These are phyloP conservation scores for Evernia prunastri DNA, from an alignment of 495 filamentous ascomycete genomes.

Conservation along the genomic window DNA sequence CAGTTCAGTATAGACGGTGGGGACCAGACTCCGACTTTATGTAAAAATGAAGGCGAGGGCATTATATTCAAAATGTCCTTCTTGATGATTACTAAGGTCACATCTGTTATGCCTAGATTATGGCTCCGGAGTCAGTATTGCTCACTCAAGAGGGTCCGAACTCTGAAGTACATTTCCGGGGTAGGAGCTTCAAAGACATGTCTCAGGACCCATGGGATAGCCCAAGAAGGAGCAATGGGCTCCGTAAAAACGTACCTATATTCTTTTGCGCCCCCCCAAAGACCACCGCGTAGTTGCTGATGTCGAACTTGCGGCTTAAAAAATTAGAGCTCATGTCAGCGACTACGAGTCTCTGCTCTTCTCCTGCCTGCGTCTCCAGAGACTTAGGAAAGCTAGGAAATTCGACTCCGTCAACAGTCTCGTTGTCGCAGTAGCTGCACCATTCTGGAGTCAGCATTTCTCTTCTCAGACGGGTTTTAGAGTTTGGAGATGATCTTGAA, in stretches of 20 bases:
- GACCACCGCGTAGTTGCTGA: slow-evolving; percentile 58
- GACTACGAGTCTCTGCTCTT: slow-evolving; percentile 61
- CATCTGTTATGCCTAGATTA: slow-evolving; percentile 59
- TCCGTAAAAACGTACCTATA: slow-evolving; percentile 32
- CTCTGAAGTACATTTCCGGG: no score
- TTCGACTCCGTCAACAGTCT: slow-evolving; percentile 91
- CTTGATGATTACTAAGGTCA: slow-evolving; percentile 75
- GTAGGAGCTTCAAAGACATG: no score
- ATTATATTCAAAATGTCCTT: slow-evolving; percentile 63
- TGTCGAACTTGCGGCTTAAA: slow-evolving; percentile 56
- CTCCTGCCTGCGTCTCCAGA: slow-evolving; percentile 51
- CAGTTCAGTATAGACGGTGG: slow-evolving; percentile 75
- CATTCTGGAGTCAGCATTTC: not conserved
- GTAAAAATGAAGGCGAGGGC: slow-evolving; percentile 56
- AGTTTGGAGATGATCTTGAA: not conserved
- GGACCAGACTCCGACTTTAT: slow-evolving; percentile 69
- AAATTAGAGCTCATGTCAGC: slow-evolving; percentile 88
- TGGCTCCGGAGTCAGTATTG: not conserved
- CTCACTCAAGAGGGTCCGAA: no score
- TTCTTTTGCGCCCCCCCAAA: slow-evolving; percentile 79
- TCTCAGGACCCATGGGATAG: not conserved
- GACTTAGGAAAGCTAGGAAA: slow-evolving; percentile 68
- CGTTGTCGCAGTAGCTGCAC: slow-evolving; percentile 74
- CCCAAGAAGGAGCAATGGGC: not conserved
- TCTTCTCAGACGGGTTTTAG: not conserved